phyloP scores from a whole-genome alignment of 352 stramenopile genomes.

The Phytophthora quininea region DNA sequence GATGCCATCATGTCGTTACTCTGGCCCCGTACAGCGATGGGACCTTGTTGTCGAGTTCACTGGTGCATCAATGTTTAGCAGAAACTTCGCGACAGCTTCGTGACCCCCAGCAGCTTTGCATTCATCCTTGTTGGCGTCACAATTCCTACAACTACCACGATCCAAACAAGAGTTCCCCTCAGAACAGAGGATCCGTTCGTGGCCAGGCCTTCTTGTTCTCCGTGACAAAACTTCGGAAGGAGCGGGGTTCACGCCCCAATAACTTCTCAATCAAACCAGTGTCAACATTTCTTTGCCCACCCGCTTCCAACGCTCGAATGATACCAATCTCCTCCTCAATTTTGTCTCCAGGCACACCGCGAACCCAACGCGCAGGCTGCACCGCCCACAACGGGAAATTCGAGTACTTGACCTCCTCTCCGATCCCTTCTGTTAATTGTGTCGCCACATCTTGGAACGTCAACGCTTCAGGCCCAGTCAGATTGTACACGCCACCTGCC shows the following conservation, averaged over 20 bases:
- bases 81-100: no score
- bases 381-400: conserved; percentile 79
- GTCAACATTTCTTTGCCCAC: conserved; percentile 41
- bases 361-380: conserved; percentile 75
- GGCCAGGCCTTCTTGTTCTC: conserved; percentile 56
- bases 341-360: conserved; percentile 61
- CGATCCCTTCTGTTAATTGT: conserved; percentile 48
- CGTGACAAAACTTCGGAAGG: conserved; percentile 53
- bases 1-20: no score
- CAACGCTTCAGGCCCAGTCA: conserved; percentile 70
- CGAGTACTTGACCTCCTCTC: conserved; percentile 56
- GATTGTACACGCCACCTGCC: conserved; percentile 26
- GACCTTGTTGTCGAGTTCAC: no score
- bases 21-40: no score
- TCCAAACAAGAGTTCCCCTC: no score
- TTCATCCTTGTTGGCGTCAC: no score
- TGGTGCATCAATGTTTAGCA: no score
- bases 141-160: no score
- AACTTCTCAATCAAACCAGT: conserved; percentile 42
- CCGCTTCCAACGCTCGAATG: conserved; percentile 50
- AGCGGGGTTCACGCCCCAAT: conserved; percentile 38
- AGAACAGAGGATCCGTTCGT: conserved; percentile 23
- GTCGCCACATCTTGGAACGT: conserved; percentile 54
- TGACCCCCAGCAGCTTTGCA: no score
- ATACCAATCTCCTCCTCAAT: conserved; percentile 63